Percentiles rank a stretch among this genome's conserved stretches.
Evolutionary conservation across 148 eudicot genomes (phyloP).

Genomic region (Rhododendron kiyosumense): DNA sequence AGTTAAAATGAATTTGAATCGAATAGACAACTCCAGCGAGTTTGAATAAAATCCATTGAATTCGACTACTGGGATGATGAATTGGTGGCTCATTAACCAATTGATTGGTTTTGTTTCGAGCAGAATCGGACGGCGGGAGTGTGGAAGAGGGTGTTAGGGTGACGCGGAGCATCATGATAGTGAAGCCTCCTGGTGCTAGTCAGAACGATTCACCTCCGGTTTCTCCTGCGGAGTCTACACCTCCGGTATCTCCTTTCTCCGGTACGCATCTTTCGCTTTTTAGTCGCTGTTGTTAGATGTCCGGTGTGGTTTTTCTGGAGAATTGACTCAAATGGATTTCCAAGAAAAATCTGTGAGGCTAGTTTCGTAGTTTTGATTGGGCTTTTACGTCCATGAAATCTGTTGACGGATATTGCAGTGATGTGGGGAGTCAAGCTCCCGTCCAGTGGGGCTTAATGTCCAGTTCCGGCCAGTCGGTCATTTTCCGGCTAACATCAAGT

Average conservation of each 20-base stretch:
- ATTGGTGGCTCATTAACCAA: not conserved
- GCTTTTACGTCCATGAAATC: not conserved
- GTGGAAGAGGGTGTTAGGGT: conserved; percentile 28
- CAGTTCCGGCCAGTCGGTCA: too few relatives aligned
- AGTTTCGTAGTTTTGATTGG: too few relatives aligned
- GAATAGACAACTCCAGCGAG: not conserved
- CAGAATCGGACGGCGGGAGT: conserved; percentile 18
- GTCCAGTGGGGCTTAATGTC: too few relatives aligned
- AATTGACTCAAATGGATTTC: not conserved
- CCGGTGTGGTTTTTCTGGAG: not conserved
- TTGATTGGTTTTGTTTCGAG: conserved; percentile 13
- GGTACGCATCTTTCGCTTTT: conserved; percentile 21
- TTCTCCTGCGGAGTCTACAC: conserved; percentile 46
- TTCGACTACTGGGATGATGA: not conserved
- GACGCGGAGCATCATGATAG: conserved; percentile 47
- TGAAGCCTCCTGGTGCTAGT: conserved; percentile 25
- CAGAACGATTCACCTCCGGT: conserved; percentile 36
- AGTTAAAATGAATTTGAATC: not conserved
- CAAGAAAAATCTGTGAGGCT: too few relatives aligned
- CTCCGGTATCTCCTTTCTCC: conserved; percentile 52
- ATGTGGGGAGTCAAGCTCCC: not conserved
- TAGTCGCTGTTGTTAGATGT: not conserved
- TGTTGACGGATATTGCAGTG: conserved; percentile 4
- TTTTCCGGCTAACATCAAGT: too few relatives aligned
- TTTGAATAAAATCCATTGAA: not conserved